Percentiles rank a stretch among this genome's conserved stretches.
Conservation (phyloP, 805 yeast genomes). For the Ogataea philodendri region DNA sequence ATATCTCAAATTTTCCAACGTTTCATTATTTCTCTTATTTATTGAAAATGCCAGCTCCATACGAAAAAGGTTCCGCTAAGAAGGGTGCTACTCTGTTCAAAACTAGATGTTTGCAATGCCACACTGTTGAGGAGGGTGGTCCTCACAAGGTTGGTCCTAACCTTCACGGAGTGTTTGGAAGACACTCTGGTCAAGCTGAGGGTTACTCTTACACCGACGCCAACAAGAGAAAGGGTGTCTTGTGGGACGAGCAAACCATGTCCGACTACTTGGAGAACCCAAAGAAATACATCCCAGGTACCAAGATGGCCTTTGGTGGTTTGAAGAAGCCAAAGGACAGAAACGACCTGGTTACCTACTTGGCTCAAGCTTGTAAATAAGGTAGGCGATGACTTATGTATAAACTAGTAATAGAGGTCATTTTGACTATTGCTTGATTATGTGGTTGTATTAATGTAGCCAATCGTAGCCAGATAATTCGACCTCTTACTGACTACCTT, state of each 20-base stretch:
- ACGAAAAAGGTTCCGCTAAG: slow-evolving; percentile 60
- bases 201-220: slow-evolving; percentile 98
- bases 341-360: slow-evolving; percentile 91
- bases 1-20: slow-evolving; percentile 10
- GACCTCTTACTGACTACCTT: too few relatives aligned
- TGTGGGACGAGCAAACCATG: slow-evolving; percentile 85
- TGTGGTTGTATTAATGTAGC: slow-evolving; percentile 2
- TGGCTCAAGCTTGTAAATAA: slow-evolving; percentile 54
- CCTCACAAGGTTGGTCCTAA: slow-evolving; percentile 99
- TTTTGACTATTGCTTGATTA: slow-evolving; percentile 2
- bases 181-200: slow-evolving; percentile 85
- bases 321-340: slow-evolving; percentile 98
- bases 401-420: slow-evolving; percentile 11
- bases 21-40: slow-evolving; percentile 6
- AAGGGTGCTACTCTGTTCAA: slow-evolving; percentile 98
- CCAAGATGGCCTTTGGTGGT: slow-evolving; percentile 99
- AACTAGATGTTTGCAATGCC: slow-evolving; percentile 99
- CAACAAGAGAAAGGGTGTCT: slow-evolving; percentile 92
- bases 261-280: slow-evolving; percentile 97
- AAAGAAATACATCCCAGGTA: slow-evolving; percentile 99
- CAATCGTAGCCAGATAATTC: slow-evolving; percentile 7
- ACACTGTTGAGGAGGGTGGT: slow-evolving; percentile 93
- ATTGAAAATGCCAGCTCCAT: slow-evolving; percentile 41
- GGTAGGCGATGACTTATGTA: slow-evolving; percentile 4
- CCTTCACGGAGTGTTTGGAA: slow-evolving; percentile 91